phyloP scores from a whole-genome alignment of 2,329 filamentous ascomycete species.

The Keithomyces neogunnii region DNA sequence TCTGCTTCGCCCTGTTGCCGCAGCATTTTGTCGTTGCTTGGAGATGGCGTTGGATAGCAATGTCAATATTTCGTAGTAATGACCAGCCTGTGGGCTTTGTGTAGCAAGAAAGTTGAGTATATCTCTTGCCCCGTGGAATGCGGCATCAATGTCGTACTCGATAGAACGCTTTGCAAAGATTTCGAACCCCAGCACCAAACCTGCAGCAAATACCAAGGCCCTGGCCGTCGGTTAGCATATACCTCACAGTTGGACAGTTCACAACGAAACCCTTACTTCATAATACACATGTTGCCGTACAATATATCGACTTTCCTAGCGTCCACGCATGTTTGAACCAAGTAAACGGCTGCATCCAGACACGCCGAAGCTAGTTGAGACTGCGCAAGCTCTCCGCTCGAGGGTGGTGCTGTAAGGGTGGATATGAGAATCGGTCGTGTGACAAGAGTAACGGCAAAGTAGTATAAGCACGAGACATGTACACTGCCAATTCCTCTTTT shows the following conservation, averaged over 20 bases:
- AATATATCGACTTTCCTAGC: slow-evolving; percentile 34
- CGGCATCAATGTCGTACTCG: slow-evolving; percentile 35
- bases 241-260: background rate
- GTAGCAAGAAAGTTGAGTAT: slow-evolving; percentile 39
- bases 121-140: slow-evolving; percentile 40
- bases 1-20: slow-evolving; percentile 14
- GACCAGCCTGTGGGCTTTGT: slow-evolving; percentile 46
- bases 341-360: slow-evolving; percentile 44
- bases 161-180: slow-evolving; percentile 41
- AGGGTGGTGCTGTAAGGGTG: slow-evolving; percentile 31
- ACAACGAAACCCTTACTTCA: slow-evolving; percentile 36
- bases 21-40: slow-evolving; percentile 24
- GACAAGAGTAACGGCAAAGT: slow-evolving; percentile 49
- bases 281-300: slow-evolving; percentile 47
- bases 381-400: slow-evolving; percentile 17
- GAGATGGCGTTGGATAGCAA: slow-evolving; percentile 35
- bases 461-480: slow-evolving; percentile 49
- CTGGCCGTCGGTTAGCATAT: slow-evolving; percentile 17
- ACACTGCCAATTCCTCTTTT: slow-evolving; percentile 38
- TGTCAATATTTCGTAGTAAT: slow-evolving; percentile 48
- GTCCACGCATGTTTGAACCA: slow-evolving; percentile 45
- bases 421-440: slow-evolving; percentile 48
- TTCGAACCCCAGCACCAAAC: slow-evolving; percentile 46
- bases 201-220: slow-evolving; percentile 47
- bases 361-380: slow-evolving; percentile 41